Base-by-base conservation (phyloP, 257 asterid genomes). In the Vinca minor region DNA sequence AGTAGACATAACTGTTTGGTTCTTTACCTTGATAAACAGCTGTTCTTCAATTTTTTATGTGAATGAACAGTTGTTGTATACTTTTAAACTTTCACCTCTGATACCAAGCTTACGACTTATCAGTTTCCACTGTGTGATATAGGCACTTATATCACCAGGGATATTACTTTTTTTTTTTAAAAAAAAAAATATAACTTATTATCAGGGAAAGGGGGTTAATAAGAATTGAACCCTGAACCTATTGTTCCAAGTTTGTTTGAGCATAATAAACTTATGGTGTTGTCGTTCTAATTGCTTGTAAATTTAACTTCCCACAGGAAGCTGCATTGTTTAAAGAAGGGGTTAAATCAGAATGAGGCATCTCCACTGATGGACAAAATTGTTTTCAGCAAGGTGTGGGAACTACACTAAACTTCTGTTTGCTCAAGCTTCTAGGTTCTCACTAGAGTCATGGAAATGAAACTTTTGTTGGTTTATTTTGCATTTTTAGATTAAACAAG, bases 371-470 rank as follows among this genome's bases (percentile, higher is more conserved):
- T 76, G 63, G 97, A 92, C 85, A 89, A 84, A 76, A 39, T 92
- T 55, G 96, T 87, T 66, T 92, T 92, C 82, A 87, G 77, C 69
- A 89, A 89, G 96, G 98, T 92, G 47, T 4, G 70, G 72, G 61
- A 64, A 39, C 67, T 62, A 21, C 50, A 34, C 36, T 62, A 36
- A 23, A 7, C 21, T 23, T 28, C 20, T 17, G 52, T 26, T 59
- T 41, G 45, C 18, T 28, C 23, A 8, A 23, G 4, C 18, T 49
- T 46, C 26, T 38, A 5, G 63, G 5, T 60, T 52, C 38, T 11
- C 13, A 47, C 32, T 38, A 47, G 61, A 41, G 21, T 15, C 57
- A 9, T 65, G 65, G 32, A 53, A 12, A 47, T 32, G 29, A 25
- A 50, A 17, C 15, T 10, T 54, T 64, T 15, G 7, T 18, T 55